Conservation (phyloP, 1,284 basidiomycete species). For the Sanghuangporus weigelae region DNA sequence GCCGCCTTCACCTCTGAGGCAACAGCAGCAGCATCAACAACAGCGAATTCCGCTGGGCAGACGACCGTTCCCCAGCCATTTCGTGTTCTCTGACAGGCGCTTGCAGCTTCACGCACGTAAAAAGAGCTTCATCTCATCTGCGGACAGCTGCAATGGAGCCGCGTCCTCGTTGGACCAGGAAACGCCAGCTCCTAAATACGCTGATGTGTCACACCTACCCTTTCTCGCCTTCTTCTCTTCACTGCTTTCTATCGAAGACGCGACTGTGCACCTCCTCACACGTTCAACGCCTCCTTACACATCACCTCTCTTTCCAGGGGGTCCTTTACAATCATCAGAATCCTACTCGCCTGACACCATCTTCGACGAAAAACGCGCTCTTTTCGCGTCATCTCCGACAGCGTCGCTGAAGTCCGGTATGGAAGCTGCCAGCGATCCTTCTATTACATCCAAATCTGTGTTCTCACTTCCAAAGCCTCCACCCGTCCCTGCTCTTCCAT, state of each 20-base stretch:
- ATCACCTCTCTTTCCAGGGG: constrained; percentile 30
- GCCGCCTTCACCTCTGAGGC: constrained; percentile 11
- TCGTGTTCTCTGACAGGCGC: constrained; percentile 5
- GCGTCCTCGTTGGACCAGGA: not conserved
- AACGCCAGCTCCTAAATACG: not conserved
- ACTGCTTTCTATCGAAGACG: constrained; percentile 31
- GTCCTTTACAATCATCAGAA: not conserved
- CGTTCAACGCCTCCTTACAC: constrained; percentile 23
- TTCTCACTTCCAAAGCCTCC: constrained; percentile 9
- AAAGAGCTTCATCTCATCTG: not conserved
- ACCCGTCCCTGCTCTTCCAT: not conserved
- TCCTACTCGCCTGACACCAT: not conserved
- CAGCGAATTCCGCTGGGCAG: constrained; percentile 3
- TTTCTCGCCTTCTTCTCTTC: constrained; percentile 30
- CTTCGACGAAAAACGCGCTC: constrained; percentile 1
- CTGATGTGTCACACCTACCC: constrained; percentile 25
- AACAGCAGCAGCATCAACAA: constrained; percentile 20
- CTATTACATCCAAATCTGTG: not conserved
- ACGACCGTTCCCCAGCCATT: constrained; percentile 1
- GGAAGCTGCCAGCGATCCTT: constrained; percentile 4
- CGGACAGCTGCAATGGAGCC: not conserved
- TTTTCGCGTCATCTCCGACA: not conserved
- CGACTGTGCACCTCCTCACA: constrained; percentile 29
- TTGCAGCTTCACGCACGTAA: constrained; percentile 7
- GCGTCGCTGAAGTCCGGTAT: not conserved